Conservation (phyloP, 257 asterid genomes). For the Gardenia jasminoides region DNA sequence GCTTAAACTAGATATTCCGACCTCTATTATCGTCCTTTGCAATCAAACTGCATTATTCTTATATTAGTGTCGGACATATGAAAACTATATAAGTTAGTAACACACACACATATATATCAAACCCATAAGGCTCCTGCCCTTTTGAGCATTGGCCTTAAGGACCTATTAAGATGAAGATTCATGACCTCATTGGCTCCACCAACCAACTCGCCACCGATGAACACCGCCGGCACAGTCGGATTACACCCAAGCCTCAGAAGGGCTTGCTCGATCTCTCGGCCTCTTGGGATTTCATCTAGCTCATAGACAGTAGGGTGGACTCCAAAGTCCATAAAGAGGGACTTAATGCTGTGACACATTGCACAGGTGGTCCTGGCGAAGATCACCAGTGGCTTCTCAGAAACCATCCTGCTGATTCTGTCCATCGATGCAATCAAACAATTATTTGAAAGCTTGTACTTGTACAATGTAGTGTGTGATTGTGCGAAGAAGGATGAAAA, state of each 20-base stretch:
- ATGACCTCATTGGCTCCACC: conserved; percentile 79
- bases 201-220: conserved; percentile 60
- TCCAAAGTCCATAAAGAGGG: conserved; percentile 67
- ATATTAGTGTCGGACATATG: neutral
- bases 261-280: conserved; percentile 72
- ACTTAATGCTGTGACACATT: conserved; percentile 63
- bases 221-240: conserved; percentile 63
- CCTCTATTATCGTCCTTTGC: conserved; percentile 6
- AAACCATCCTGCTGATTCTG: conserved; percentile 54
- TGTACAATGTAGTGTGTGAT: too few species aligned
- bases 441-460: neutral
- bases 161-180: conserved; percentile 69
- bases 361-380: conserved; percentile 71
- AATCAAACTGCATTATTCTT: conserved; percentile 24
- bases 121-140: conserved; percentile 83
- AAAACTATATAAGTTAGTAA: neutral
- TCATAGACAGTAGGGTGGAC: conserved; percentile 58
- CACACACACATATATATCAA: too few species aligned
- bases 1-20: conserved; percentile 11
- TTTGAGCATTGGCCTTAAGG: conserved; percentile 64
- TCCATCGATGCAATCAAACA: conserved; percentile 42
- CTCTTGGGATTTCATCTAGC: conserved; percentile 61
- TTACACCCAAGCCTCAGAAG: conserved; percentile 46
- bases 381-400: conserved; percentile 70
- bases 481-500: too few species aligned